phyloP scores from a whole-genome alignment of 192 early-diverging fungal genomes.

The Podila epigama region DNA sequence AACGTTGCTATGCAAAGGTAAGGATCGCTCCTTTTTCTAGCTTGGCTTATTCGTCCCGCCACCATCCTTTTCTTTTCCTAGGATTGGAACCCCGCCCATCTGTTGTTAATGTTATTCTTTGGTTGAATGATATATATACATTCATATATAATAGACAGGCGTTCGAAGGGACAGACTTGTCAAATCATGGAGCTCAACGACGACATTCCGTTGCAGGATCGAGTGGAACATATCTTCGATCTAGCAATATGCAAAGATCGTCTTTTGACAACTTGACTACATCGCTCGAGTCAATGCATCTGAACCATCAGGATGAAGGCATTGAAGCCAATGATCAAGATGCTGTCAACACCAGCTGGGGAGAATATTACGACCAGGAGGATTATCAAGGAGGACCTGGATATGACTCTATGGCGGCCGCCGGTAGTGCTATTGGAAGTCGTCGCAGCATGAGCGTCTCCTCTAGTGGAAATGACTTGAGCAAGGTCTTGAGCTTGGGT shows the following conservation, averaged over 20 bases:
- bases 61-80: background rate
- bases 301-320: slow-evolving; percentile 23
- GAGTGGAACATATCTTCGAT: slow-evolving; percentile 46
- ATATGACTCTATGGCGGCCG: background rate
- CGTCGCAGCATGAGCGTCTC: background rate
- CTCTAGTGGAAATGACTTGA: slow-evolving; percentile 48
- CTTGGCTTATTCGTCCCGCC: background rate
- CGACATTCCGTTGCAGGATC: slow-evolving; percentile 59
- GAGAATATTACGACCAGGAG: slow-evolving; percentile 51
- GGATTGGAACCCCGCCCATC: slow-evolving; percentile 12
- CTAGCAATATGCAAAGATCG: slow-evolving; percentile 2
- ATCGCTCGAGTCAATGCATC: slow-evolving; percentile 41
- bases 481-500: slow-evolving; percentile 56
- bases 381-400: slow-evolving; percentile 6
- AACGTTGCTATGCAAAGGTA: background rate
- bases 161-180: slow-evolving; percentile 11
- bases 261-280: slow-evolving; percentile 37
- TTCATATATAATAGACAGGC: slow-evolving; percentile 3
- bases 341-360: slow-evolving; percentile 35
- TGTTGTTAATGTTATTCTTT: background rate
- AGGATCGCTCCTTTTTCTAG: background rate
- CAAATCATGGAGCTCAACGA: slow-evolving; percentile 36
- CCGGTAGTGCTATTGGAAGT: background rate
- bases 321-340: slow-evolving; percentile 7
- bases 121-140: background rate